Evolutionary conservation across 257 asterid species (phyloP).

Genomic region (Rhazya stricta): DNA sequence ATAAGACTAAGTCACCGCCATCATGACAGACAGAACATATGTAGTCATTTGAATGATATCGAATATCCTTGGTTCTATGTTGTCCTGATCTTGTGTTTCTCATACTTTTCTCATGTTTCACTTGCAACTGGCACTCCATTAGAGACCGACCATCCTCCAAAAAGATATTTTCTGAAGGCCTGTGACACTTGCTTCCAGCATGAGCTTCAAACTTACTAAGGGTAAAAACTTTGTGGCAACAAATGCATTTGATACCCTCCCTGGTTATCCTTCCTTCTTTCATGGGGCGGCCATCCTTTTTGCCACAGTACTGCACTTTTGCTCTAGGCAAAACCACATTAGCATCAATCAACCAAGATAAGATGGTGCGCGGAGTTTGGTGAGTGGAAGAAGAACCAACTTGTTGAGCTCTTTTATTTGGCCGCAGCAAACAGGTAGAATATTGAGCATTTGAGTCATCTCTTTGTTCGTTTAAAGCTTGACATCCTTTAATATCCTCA

Average conservation of each 20-base stretch:
- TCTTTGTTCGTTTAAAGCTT: slow-evolving; percentile 18
- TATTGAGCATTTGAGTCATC: slow-evolving; percentile 25
- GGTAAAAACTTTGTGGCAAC: slow-evolving; percentile 53
- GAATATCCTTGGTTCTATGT: slow-evolving; percentile 22
- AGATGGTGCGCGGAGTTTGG: slow-evolving; percentile 53
- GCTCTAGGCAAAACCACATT: slow-evolving; percentile 58
- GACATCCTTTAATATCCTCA: slow-evolving; percentile 32
- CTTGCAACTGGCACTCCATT: slow-evolving; percentile 56
- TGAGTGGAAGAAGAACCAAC: slow-evolving; percentile 40
- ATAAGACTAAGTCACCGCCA: slow-evolving; percentile 78
- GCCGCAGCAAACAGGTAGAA: slow-evolving; percentile 31
- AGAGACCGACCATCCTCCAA: slow-evolving; percentile 82
- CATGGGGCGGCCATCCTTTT: slow-evolving; percentile 27
- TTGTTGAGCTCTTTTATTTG: slow-evolving; percentile 51
- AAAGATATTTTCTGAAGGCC: slow-evolving; percentile 60
- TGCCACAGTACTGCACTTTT: slow-evolving; percentile 51
- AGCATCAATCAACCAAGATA: slow-evolving; percentile 77
- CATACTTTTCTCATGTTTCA: slow-evolving; percentile 23
- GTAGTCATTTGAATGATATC: slow-evolving; percentile 42
- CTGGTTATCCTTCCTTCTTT: slow-evolving; percentile 73
- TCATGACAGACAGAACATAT: slow-evolving; percentile 77
- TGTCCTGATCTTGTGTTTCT: slow-evolving; percentile 26
- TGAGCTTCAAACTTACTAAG: slow-evolving; percentile 63
- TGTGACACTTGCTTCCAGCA: slow-evolving; percentile 55
- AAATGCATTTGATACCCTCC: slow-evolving; percentile 78